Evolutionary conservation across 1,139 yeast species (phyloP), one percentile per base, ranked within the genome.

Genomic region (Pichia sp.): DNA sequence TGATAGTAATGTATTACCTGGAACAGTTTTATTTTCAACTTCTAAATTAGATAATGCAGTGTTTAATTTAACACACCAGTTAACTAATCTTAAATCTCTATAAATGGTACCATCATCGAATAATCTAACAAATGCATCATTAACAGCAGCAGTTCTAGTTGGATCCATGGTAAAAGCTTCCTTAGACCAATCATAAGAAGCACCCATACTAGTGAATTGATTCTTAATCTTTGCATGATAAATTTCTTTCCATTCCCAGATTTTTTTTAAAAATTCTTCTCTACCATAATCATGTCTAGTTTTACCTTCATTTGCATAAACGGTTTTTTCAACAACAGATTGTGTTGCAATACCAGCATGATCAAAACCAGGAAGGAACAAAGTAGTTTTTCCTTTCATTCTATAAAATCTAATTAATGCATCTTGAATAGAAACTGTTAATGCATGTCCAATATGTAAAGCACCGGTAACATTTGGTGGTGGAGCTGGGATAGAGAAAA

Each of bases 381-480:
- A 72, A 23, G 92, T 90, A 42, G 97, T 89, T 68, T 86, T 87
- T 45, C 98, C 98, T 68, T 82, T 83, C 98, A 92, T 92, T 73
- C 98, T 84, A 73, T 94, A 80, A 74, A 78, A 92, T 69, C 98
- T 80, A 54, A 89, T 81, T 63, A 92, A 76, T 33, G 97, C 69
- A 66, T 92, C 99, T 71, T 92, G 99, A 62, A 92, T 85, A 38
- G 97, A 74, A 52, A 90, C 87, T 23, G 98, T 94, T 64, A 92
- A 77, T 29, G 97, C 98, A 67, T 94, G 98, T 58, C 99, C 99
- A 65, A 92, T 94, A 67, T 92, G 99, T 57, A 92, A 76, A 43
- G 97, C 97, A 70, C 99, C 98, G 39, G 99, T 92, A 55, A 94
- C 96, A 63, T 92, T 92, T 61, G 98, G 98, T 52, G 99, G 99